phyloP scores from a whole-genome alignment of 2,329 filamentous ascomycete species.

The Periconia digitata region DNA sequence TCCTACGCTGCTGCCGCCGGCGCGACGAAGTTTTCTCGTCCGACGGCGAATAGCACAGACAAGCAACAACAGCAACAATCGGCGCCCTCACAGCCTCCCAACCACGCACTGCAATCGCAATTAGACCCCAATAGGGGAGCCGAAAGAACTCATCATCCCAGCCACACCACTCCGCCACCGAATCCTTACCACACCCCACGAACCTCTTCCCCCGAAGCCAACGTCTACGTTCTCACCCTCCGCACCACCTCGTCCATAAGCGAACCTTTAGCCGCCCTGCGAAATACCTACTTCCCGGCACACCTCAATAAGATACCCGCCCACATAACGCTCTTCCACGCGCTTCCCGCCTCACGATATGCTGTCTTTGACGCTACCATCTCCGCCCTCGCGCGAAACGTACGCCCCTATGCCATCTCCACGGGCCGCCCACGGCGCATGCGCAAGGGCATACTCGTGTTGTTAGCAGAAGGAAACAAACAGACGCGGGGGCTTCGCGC shows the following conservation, averaged over 20 bases:
- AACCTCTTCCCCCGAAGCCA: constrained; percentile 32
- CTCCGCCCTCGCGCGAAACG: constrained; percentile 27
- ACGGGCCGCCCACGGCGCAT: constrained; percentile 45
- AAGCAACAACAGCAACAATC: background rate
- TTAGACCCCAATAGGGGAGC: background rate
- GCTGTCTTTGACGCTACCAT: constrained; percentile 38
- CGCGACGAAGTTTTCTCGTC: background rate
- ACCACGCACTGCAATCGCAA: background rate
- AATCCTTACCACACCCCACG: constrained; percentile 29
- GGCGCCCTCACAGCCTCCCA: too few relatives aligned
- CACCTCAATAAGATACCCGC: constrained; percentile 47
- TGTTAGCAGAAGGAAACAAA: constrained; percentile 34
- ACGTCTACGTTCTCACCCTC: constrained; percentile 49
- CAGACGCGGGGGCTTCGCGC: constrained; percentile 39
- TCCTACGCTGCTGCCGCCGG: constrained; percentile 1
- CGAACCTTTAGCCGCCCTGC: constrained; percentile 42
- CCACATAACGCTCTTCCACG: constrained; percentile 51
- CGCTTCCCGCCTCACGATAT: constrained; percentile 46
- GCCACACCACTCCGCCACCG: background rate
- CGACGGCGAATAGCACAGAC: background rate
- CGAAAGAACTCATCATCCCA: background rate
- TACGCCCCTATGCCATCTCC: constrained; percentile 39
- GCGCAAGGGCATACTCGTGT: constrained; percentile 46
- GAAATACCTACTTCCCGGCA: constrained; percentile 46
- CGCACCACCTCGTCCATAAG: constrained; percentile 43